Base-by-base conservation (phyloP, 192 early-diverging fungal species). In the Coemansia sp. region DNA sequence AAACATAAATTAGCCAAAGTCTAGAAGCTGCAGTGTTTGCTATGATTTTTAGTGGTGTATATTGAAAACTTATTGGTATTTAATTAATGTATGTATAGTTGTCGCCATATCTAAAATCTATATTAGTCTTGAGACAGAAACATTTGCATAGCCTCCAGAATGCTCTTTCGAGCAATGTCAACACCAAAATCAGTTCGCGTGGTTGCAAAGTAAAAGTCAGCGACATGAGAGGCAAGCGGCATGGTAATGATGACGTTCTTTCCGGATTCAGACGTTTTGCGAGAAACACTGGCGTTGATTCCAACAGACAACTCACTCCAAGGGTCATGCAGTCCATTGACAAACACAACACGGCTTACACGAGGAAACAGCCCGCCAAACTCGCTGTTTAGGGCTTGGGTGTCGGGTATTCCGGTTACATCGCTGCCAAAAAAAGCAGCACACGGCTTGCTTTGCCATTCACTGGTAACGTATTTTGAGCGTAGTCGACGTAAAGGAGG, bases 291-390 rank as follows among this genome's bases (percentile, higher is more conserved):
- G 0, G 65, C 30, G 39, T 67, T 58, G 0, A 67, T 57, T 9
- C 66, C 57, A 9, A 77, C 72, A 0, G 80, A 82, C 21, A 87
- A 62, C 41, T 69, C 60, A 51, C 72, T 80, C 85, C 83, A 87
- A 1, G 83, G 84, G 50, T 86, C 87, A 20, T 74, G 72, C 53
- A 84, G 77, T 6, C 84, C 86, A 47, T 88, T 84, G 41, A 86
- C 84, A 67, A 80, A 90, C 33, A 81, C 80, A 39, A 84, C 83
- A 54, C 73, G 79, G 38, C 48, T 72, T 59, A 66, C 74, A 15
- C 57, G 53, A 13, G 72, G 53, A 26, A 55, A 44, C 35, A 73
- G 52, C 5, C 69, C 73, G 48, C 67, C 65, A 37, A 67, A 70
- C 54, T 63, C 45, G 14, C 42, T 52, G 52, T 81, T 81, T 12